These are phyloP conservation scores for Termitomyces sp. DNA, from an alignment of 768 basidiomycete species.

Conservation along the genomic window DNA sequence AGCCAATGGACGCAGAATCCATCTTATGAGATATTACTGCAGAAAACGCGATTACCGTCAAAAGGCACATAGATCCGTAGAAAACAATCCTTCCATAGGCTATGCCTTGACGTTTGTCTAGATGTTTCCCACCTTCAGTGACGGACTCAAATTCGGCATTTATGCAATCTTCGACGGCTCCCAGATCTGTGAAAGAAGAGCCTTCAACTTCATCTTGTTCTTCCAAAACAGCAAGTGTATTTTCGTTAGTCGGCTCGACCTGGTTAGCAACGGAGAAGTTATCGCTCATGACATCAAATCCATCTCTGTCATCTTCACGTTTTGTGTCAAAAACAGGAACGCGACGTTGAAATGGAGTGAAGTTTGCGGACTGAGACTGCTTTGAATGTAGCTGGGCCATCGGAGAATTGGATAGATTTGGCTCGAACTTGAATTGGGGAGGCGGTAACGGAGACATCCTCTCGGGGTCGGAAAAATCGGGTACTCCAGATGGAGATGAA, in stretches of 20 bases:
- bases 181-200: conserved; percentile 11
- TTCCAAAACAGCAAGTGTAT: conserved; percentile 4
- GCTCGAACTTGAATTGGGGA: conserved; percentile 55
- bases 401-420: conserved; percentile 35
- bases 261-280: conserved; percentile 6
- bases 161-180: not conserved
- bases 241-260: not conserved
- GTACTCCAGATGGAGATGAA: conserved; percentile 38
- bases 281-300: conserved; percentile 18
- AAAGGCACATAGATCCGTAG: conserved; percentile 31
- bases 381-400: conserved; percentile 26
- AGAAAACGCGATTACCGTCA: conserved; percentile 30
- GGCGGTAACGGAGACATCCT: conserved; percentile 33
- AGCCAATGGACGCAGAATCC: conserved; percentile 72
- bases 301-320: conserved; percentile 25
- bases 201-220: conserved; percentile 15
- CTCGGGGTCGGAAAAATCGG: conserved; percentile 21
- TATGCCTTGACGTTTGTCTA: not conserved
- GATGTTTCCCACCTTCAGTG: conserved; percentile 12
- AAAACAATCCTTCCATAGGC: not conserved
- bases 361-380: conserved; percentile 11
- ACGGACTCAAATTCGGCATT: conserved; percentile 33
- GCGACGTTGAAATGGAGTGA: conserved; percentile 1
- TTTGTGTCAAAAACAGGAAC: conserved; percentile 13
- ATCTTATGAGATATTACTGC: conserved; percentile 52